Conservation (phyloP, 441 rosid species). For the Omphalea diandra region DNA sequence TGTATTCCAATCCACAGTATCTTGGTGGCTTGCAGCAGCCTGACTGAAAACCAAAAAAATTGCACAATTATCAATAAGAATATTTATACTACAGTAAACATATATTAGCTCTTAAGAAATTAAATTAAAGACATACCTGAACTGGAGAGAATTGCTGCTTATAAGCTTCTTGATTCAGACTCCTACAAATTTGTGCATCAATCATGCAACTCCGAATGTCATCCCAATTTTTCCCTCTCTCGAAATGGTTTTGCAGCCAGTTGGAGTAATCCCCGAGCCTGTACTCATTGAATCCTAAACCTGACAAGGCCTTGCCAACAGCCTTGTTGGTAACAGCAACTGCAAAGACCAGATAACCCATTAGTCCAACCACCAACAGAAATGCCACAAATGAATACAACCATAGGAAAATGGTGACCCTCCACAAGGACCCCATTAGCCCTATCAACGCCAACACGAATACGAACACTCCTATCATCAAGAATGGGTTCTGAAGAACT, state of each 20-base stretch:
- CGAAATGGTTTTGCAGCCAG: conserved; percentile 36
- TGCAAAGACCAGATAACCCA: conserved; percentile 11
- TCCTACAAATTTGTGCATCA: conserved; percentile 23
- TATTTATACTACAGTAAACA: too few relatives aligned
- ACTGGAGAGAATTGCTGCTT: not conserved
- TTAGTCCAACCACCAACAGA: conserved; percentile 35
- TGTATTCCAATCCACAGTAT: conserved; percentile 41
- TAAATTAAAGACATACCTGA: not conserved
- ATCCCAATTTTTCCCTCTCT: conserved; percentile 25
- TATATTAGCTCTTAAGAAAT: too few relatives aligned
- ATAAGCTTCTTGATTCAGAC: not conserved
- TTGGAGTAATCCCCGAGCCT: conserved; percentile 42
- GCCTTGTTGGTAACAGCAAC: conserved; percentile 27
- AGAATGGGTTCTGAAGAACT: not conserved
- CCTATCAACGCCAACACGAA: conserved; percentile 21
- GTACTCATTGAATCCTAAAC: conserved; percentile 43
- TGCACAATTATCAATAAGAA: not conserved
- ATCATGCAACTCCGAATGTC: conserved; percentile 29
- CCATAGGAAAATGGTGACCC: conserved; percentile 21
- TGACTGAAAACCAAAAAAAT: conserved; percentile 26
- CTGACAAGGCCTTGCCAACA: conserved; percentile 23
- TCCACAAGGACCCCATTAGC: conserved; percentile 23
- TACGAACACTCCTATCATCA: not conserved
- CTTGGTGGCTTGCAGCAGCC: conserved; percentile 74
- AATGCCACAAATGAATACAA: conserved; percentile 37